These are phyloP conservation scores for Mrakia hoshinonis DNA, from an alignment of 768 basidiomycete species.

Conservation along the genomic window DNA sequence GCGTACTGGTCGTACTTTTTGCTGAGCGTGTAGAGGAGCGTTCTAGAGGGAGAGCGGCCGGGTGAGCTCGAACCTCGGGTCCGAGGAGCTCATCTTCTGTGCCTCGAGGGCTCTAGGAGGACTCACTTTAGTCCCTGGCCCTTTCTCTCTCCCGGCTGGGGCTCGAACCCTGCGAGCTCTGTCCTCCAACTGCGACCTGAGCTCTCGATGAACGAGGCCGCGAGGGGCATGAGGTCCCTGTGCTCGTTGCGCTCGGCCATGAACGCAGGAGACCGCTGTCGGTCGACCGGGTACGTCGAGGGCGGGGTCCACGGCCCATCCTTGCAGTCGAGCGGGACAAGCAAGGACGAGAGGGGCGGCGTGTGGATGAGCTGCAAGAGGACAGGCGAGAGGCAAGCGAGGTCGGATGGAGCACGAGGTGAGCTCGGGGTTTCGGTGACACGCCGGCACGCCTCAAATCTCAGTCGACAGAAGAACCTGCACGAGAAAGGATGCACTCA, in stretches of 20 bases:
- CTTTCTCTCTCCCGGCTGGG: constrained; percentile 18
- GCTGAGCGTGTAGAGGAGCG: constrained; percentile 58
- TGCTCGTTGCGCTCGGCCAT: constrained; percentile 28
- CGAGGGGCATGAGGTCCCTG: constrained; percentile 36
- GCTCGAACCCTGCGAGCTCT: constrained; percentile 13
- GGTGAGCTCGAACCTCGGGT: constrained; percentile 29
- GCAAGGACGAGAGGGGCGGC: constrained; percentile 18
- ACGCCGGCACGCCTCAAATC: not conserved
- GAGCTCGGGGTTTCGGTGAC: constrained; percentile 32
- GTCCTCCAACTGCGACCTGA: constrained; percentile 17
- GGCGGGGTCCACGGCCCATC: constrained; percentile 18
- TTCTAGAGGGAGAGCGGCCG: constrained; percentile 15
- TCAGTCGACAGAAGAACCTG: not conserved
- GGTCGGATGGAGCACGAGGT: constrained; percentile 27
- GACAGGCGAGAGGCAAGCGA: constrained; percentile 58
- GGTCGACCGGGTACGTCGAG: constrained; percentile 6
- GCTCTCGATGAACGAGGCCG: constrained; percentile 38
- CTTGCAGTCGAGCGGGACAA: constrained; percentile 18
- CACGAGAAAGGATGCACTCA: constrained; percentile 26
- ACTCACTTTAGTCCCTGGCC: constrained; percentile 29
- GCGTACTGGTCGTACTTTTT: constrained; percentile 88
- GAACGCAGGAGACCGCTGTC: constrained; percentile 23
- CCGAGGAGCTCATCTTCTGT: no score
- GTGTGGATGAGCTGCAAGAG: constrained; percentile 33
- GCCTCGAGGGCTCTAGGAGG: no score